Base-by-base conservation (phyloP, 192 early-diverging fungal species). In the Coemansia aciculifera region DNA sequence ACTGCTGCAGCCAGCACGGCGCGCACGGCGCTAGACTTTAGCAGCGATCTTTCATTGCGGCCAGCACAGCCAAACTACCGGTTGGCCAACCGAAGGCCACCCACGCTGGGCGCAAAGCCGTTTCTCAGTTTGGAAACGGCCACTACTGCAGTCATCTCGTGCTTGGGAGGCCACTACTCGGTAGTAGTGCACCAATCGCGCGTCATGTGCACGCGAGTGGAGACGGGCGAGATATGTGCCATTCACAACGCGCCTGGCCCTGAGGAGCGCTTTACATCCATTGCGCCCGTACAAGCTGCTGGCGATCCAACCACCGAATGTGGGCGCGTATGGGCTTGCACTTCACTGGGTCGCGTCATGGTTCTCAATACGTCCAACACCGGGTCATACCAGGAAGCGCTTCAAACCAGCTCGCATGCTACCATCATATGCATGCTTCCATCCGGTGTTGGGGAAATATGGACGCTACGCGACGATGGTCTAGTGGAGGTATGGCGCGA, bases 391-490 rank as follows among this genome's bases (percentile, higher is more conserved):
- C 66, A 69, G 32, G 76, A 74, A 60, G 39, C 24, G 24, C 72
- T 83, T 59, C 57, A 63, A 39, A 40, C 67, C 3, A 64, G 62
- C 19, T 68, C 66, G 2, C 54, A 48, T 4, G 66, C 71, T 3
- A 5, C 32, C 11, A 57, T 83, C 36, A 43, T 71, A 31, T 52
- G 52, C 40, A 61, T 83, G 75, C 60, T 83, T 34, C 21, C 69
- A 5, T 59, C 64, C 13, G 66, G 68, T 27, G 42, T 49, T 13
- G 81, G 76, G 59, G 76, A 74, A 56, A 36, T 83, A 24, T 83
- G 81, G 81, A 78, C 76, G 24, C 23, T 83, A 63, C 75, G 71
- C 54, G 81, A 78, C 46, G 81, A 78, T 48, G 75, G 75, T 21
- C 27, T 71, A 39, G 42, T 71, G 24, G 76, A 78, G 64, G 76